Evolutionary conservation across 2,329 filamentous ascomycete species (phyloP), one percentile per base, ranked within the genome.

Genomic region (Fusarium buharicum): DNA sequence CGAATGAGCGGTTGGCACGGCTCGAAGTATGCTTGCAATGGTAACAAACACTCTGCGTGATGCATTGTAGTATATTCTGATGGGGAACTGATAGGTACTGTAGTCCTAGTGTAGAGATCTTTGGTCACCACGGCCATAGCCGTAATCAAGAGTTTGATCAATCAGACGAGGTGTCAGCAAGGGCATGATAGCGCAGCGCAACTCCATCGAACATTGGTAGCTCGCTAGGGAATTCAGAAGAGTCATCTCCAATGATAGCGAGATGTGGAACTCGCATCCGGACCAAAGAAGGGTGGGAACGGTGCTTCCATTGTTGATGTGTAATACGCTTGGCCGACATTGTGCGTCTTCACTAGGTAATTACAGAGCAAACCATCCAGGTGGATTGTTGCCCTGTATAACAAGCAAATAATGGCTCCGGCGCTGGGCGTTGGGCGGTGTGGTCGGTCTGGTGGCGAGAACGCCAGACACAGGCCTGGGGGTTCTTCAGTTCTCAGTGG

Each of bases 151-250:
- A 39, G 47, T 59, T 65, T 60, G 49, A 34, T 31, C 49, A 66
- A 68, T 58, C 55, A 66, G 55, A 44, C 59, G 59, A 66, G 62
- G 56, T 55, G 55, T 63, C 54, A 45, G 54, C 55, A 59, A 59
- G 52, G 55, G 50, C 62, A 61, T 31, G 20, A 65, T 66, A 56
- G 67, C 67, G 59, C 67, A 70, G 64, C 36, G 28, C 18, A 51
- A 57, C 55, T 46, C 38, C 60, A 53, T 55, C 33, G 24, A 33
- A 49, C 40, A 30, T 48, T 43, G 27, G 34, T 45, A 53, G 52
- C 58, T 51, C 38, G 36, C 55, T 49, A 44, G 50, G 50, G 59
- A 63, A 48, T 55, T 44, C 36, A 57, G 13, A 33, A 33, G 53
- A 50, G 34, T 43, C 39, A 55, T 59, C 47, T 54, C 34, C 33